Base-by-base conservation (phyloP, 148 eudicot genomes). In the Cornus florida region DNA sequence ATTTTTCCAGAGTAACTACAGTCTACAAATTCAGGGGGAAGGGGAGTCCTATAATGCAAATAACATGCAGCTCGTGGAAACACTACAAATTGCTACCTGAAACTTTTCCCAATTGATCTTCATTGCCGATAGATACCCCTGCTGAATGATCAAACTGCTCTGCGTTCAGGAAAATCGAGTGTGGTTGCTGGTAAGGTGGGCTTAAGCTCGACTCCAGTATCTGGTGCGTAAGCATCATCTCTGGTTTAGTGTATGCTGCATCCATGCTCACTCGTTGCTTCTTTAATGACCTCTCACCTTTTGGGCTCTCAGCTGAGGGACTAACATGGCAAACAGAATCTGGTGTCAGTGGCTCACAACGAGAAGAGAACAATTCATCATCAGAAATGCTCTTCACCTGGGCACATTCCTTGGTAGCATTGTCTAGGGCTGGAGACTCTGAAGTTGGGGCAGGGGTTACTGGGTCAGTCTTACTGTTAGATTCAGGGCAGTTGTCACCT, bases 401-500 rank as follows among this genome's bases (percentile, higher is more conserved):
- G 69, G 77, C 82, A 77, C 69, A 67, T 73, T 80, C 82, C 66
- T 83, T 81, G 73, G 73, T n/a, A 60, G 75, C 67, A 60, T 80
- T 86, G 67, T 86, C 87, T 7, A 76, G 56, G 12, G 75, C 73
- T 9, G 89, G 84, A 38, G 87, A 57, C 76, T 84, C 91, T 19
- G 90, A 80, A n/a, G 83, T 77, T 68, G 93, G 90, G 53, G 81
- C 83, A n/a, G 93, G 91, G 38, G 88, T 88, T 83, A 83, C 75
- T 32, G 91, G 93, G 74, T 90, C 88, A 57, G 81, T 84, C 48
- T 71, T 82, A 38, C 43, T 76, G 72, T 86, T 82, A 31, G 86
- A 78, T 73, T 86, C 89, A 69, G 77, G 81, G 73, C 82, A 77
- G 53, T 31, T 75, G 68, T 86, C 80, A 20, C 68, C 84, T 20